These are phyloP conservation scores for Gastroboletus turbinatus DNA, from an alignment of 1,284 basidiomycete genomes.

Conservation along the genomic window DNA sequence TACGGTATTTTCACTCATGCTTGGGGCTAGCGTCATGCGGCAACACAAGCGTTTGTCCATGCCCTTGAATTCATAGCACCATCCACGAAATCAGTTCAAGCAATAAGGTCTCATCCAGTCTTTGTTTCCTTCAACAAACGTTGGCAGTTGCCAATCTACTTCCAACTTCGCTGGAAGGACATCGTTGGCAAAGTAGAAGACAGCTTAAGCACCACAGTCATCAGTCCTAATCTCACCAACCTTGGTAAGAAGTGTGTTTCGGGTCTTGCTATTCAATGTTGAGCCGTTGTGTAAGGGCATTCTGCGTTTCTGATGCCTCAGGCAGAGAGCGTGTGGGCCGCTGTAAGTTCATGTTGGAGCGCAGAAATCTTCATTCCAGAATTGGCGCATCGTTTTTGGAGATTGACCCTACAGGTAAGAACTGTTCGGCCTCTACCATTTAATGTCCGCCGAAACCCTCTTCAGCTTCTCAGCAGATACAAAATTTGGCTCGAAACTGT, in stretches of 20 bases:
- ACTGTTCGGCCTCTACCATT: not conserved
- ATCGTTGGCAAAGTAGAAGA: conserved; percentile 79
- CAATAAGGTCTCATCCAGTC: conserved; percentile 70
- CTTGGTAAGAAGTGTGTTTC: conserved; percentile 18
- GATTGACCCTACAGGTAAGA: conserved; percentile 78
- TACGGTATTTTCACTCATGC: conserved; percentile 5
- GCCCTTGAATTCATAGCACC: conserved; percentile 83
- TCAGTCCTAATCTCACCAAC: conserved; percentile 38
- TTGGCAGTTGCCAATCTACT: conserved; percentile 97
- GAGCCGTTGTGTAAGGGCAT: conserved; percentile 30
- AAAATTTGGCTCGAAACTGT: conserved; percentile 67
- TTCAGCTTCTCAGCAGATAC: conserved; percentile 76
- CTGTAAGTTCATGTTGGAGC: conserved; percentile 81
- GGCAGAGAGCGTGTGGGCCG: conserved; percentile 68
- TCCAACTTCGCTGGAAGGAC: conserved; percentile 97
- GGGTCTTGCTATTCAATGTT: not conserved
- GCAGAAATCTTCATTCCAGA: conserved; percentile 82
- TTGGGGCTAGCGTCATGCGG: conserved; percentile 71
- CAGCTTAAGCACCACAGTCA: conserved; percentile 45
- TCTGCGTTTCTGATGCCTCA: conserved; percentile 58
- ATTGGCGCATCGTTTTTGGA: conserved; percentile 84
- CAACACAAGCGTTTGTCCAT: conserved; percentile 83
- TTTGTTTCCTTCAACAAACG: conserved; percentile 77
- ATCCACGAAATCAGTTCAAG: conserved; percentile 64
- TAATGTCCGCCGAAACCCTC: conserved; percentile 5